Evolutionary conservation across 768 basidiomycete species (phyloP).

Genomic region (Calocera viscosa): DNA sequence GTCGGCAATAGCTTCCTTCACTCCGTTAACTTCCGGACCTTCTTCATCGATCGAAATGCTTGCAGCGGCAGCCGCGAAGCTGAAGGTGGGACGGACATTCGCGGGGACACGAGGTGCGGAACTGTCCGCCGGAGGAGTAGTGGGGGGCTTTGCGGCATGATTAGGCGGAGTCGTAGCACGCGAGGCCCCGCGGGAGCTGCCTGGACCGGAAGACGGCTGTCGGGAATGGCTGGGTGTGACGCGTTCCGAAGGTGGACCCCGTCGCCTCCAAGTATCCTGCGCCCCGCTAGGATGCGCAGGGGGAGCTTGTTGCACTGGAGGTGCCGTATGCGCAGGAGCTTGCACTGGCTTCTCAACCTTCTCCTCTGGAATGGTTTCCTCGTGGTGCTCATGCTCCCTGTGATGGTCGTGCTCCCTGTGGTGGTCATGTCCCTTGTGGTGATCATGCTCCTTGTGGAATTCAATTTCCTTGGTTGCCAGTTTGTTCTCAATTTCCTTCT

Average conservation of each 20-base stretch:
- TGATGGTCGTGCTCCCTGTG: not conserved
- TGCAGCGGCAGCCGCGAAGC: slow-evolving; percentile 64
- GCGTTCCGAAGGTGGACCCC: slow-evolving; percentile 20
- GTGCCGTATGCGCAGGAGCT: not conserved
- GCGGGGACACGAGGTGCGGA: slow-evolving; percentile 24
- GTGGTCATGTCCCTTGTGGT: not conserved
- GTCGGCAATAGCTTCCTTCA: not conserved
- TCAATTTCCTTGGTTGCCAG: slow-evolving; percentile 51
- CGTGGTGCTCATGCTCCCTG: not conserved
- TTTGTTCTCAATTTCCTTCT: slow-evolving; percentile 61
- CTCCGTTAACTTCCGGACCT: not conserved
- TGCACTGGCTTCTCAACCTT: not conserved
- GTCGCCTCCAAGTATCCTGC: not conserved
- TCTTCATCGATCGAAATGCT: slow-evolving; percentile 10
- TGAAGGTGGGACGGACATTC: slow-evolving; percentile 57
- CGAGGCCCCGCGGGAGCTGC: slow-evolving; percentile 24
- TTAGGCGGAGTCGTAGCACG: slow-evolving; percentile 21
- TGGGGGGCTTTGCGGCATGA: slow-evolving; percentile 14
- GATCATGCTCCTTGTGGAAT: not conserved
- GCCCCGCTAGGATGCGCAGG: not conserved
- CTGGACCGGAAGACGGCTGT: slow-evolving; percentile 20
- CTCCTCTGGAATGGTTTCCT: too few species aligned
- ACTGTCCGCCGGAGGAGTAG: slow-evolving; percentile 16
- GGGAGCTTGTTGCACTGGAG: not conserved
- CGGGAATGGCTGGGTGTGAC: slow-evolving; percentile 25